These are phyloP conservation scores for Mycena citricolor DNA, from an alignment of 1,284 basidiomycete genomes.

Conservation along the genomic window DNA sequence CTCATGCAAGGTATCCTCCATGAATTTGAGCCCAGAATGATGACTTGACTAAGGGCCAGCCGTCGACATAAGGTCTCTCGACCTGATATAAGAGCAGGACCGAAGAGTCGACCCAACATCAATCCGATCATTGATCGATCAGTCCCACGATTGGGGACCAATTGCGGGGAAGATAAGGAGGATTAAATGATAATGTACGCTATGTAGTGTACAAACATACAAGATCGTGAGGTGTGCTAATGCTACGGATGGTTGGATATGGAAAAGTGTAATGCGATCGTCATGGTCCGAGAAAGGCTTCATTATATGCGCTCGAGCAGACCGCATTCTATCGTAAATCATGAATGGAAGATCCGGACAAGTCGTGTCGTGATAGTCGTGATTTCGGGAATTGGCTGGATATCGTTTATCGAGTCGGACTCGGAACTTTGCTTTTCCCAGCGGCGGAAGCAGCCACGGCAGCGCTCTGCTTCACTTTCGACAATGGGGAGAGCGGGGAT, in stretches of 20 bases:
- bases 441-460: constrained; percentile 29
- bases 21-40: no score
- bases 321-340: constrained; percentile 11
- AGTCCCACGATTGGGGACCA: neutral
- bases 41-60: no score
- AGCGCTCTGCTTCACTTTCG: constrained; percentile 37
- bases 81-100: no score
- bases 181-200: no score
- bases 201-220: constrained; percentile 20
- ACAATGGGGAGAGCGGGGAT: constrained; percentile 29
- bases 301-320: constrained; percentile 3
- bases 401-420: constrained; percentile 26
- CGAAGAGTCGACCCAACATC: no score
- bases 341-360: constrained; percentile 5
- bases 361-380: constrained; percentile 24
- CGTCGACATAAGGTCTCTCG: no score
- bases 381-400: constrained; percentile 4
- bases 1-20: no score
- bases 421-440: constrained; percentile 29
- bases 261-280: constrained; percentile 14
- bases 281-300: constrained; percentile 10
- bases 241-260: constrained; percentile 17
- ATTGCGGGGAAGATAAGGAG: neutral
- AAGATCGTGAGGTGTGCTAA: constrained; percentile 20
- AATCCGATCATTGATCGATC: constrained; percentile 3